Base-by-base conservation (phyloP, 139 green algal species). In the Chlorella sp. region DNA sequence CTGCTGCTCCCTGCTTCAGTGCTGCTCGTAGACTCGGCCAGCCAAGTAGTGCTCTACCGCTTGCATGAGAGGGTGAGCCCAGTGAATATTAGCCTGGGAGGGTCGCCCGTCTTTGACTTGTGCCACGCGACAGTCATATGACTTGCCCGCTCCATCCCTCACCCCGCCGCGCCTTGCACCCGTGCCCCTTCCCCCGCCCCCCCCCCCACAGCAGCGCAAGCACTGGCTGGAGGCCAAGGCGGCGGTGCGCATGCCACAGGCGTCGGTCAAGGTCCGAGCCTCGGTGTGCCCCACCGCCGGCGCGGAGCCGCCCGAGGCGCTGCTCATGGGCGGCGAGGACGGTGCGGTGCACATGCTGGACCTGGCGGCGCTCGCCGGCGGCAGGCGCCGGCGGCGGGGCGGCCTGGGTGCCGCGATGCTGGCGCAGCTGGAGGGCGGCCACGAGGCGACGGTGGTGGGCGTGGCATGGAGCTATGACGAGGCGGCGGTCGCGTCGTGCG, bases 261-360 rank as follows among this genome's bases (percentile, higher is more conserved):
- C 58, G 3, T 77, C 56, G 2, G 38, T 43, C 71, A 77, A 68
- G 31, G 25, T 68, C 14, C 42, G 58, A 0, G 71, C 71, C 56
- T 50, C 58, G 41, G 58, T 77, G 58, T 46, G 71, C 38, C 71
- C 71, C 0, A 42, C 33, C 0, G 71, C 36, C 15, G n/a, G 8
- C 5, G 19, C 45, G 2, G 42, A 69, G 58, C 71, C 40, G 41
- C 71, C 71, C 0, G 71, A 77, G 56, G 46, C 69, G 71, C 27
- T 77, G 56, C 38, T 53, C 1, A 35, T 38, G 4, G 71, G 71
- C 40, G 45, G 71, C 38, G 71, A 77, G 56, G 71, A 70, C 42
- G 41, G 53, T n/a, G 42, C 58, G 69, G 71, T 60, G 15, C 45
- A 64, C 33, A 8, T 62, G 25, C 21, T 71, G 9, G 60, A 58